Evolutionary conservation across 345 rosid species (phyloP).

Genomic region (Clausena lansium): DNA sequence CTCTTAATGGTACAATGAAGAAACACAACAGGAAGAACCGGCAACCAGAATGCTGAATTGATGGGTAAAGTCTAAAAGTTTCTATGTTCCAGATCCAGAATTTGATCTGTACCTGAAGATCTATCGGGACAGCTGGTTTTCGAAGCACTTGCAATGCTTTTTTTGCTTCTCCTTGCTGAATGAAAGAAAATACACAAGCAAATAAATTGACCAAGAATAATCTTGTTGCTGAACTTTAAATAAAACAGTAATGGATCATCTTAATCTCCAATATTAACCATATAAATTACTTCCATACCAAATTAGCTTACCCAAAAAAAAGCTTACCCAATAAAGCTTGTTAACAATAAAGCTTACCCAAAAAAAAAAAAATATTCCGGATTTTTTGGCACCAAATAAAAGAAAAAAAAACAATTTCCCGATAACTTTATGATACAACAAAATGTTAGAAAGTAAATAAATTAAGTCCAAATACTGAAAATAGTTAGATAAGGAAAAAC

Average conservation of each 20-base stretch:
- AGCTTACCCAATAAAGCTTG: too few relatives aligned
- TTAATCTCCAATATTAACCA: background rate
- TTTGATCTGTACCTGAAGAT: slow-evolving; percentile 72
- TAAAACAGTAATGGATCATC: background rate
- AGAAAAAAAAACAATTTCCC: background rate
- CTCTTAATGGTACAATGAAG: slow-evolving; percentile 1
- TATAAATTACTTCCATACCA: background rate
- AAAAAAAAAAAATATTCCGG: background rate
- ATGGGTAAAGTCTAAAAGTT: background rate
- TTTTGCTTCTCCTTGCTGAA: slow-evolving; percentile 97
- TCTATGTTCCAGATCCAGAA: slow-evolving; percentile 10
- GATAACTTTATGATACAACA: background rate
- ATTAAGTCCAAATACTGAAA: background rate
- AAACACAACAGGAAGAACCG: slow-evolving; percentile 1
- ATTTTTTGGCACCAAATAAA: background rate
- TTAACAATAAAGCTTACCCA: too few relatives aligned
- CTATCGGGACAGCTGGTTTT: slow-evolving; percentile 78
- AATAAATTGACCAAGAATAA: slow-evolving; percentile 5
- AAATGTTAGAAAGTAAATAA: background rate
- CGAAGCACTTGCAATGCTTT: slow-evolving; percentile 89
- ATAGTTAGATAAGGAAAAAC: background rate
- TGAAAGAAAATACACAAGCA: slow-evolving; percentile 11
- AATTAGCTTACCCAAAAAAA: too few relatives aligned
- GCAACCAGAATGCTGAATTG: slow-evolving; percentile 7
- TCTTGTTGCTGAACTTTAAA: background rate